Conservation (phyloP, 1,139 yeast genomes). For the Candida labiduridarum region DNA sequence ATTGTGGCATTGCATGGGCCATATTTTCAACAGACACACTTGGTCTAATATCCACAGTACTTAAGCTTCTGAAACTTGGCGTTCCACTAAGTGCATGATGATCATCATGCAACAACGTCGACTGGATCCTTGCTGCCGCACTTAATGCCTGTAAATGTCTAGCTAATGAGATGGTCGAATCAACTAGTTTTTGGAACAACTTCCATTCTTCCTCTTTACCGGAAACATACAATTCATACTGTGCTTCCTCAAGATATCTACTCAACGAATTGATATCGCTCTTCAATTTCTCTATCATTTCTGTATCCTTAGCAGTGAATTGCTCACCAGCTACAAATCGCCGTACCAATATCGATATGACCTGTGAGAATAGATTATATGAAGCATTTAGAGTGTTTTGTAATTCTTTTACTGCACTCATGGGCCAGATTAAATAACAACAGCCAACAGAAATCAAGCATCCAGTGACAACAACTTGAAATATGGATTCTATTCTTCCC, state of each 20-base stretch:
- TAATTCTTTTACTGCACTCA: slow-evolving; percentile 53
- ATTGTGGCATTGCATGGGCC: slow-evolving; percentile 35
- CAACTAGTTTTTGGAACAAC: slow-evolving; percentile 48
- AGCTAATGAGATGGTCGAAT: slow-evolving; percentile 53
- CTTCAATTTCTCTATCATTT: slow-evolving; percentile 40
- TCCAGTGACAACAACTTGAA: slow-evolving; percentile 64
- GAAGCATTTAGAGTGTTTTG: slow-evolving; percentile 53
- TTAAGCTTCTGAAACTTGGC: slow-evolving; percentile 11
- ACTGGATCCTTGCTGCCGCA: slow-evolving; percentile 69
- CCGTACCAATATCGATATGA: slow-evolving; percentile 51
- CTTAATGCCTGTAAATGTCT: slow-evolving; percentile 68
- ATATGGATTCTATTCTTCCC: slow-evolving; percentile 55
- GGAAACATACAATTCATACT: slow-evolving; percentile 54
- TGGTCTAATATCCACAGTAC: slow-evolving; percentile 16
- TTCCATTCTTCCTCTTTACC: slow-evolving; percentile 61
- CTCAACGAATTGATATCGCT: slow-evolving; percentile 42
- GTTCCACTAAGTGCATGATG: slow-evolving; percentile 4
- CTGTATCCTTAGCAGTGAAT: slow-evolving; percentile 39
- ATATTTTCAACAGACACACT: slow-evolving; percentile 25
- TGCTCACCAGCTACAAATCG: slow-evolving; percentile 58
- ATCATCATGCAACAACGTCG: slow-evolving; percentile 44
- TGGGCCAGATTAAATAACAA: slow-evolving; percentile 68
- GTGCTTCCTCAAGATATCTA: slow-evolving; percentile 58
- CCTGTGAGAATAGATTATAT: slow-evolving; percentile 54
- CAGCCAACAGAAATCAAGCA: slow-evolving; percentile 57